Evolutionary conservation across 2,329 filamentous ascomycete genomes (phyloP).

Genomic region (Alternaria panax): DNA sequence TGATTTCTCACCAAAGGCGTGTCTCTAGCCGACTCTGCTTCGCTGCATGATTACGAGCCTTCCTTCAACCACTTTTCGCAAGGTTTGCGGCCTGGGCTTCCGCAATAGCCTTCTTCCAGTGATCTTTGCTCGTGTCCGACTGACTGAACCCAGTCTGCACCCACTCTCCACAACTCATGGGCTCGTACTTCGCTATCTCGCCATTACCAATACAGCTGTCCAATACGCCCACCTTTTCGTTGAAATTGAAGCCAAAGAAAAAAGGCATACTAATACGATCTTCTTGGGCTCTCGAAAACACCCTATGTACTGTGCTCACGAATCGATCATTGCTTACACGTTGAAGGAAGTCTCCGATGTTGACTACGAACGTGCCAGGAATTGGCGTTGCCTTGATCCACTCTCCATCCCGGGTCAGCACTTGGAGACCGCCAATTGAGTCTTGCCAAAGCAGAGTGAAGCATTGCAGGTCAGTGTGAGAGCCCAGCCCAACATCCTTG

Average conservation of each 20-base stretch:
- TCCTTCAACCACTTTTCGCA: neutral
- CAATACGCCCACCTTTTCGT: neutral
- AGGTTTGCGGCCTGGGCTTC: neutral
- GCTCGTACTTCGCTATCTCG: neutral
- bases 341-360: neutral
- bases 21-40: too few relatives aligned
- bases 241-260: neutral
- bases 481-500: too few relatives aligned
- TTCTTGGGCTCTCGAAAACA: neutral
- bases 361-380: neutral
- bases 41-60: neutral
- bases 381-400: neutral
- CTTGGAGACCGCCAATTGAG: neutral
- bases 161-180: neutral
- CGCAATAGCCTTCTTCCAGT: neutral
- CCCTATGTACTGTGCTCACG: neutral
- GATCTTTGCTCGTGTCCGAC: neutral
- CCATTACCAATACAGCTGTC: neutral
- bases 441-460: neutral
- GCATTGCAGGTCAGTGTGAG: too few relatives aligned
- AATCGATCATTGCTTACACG: neutral
- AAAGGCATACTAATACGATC: neutral
- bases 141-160: neutral
- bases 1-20: too few relatives aligned
- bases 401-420: neutral